These are phyloP conservation scores for Daphne laureola DNA, from an alignment of 441 rosid species.

Conservation along the genomic window DNA sequence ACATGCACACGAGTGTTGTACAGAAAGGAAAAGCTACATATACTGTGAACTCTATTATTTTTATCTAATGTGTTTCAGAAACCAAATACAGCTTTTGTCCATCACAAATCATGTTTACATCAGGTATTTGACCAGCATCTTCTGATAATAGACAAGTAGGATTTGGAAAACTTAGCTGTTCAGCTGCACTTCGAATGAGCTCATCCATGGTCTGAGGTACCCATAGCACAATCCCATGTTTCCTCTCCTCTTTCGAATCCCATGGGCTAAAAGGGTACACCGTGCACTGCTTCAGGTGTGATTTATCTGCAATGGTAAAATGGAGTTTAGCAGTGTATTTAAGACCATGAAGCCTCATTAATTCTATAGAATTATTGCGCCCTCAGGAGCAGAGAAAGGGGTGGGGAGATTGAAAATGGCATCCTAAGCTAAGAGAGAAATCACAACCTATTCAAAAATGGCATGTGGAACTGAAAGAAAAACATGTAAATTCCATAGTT, in stretches of 20 bases:
- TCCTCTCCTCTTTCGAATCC: conserved; percentile 39
- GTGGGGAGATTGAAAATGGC: too few relatives aligned
- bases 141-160: conserved; percentile 49
- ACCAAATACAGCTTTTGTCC: conserved; percentile 61
- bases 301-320: conserved; percentile 31
- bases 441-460: too few relatives aligned
- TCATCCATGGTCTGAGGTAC: conserved; percentile 41
- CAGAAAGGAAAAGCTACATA: background rate
- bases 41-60: conserved; percentile 4
- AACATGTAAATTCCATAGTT: too few relatives aligned
- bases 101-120: conserved; percentile 58
- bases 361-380: too few relatives aligned
- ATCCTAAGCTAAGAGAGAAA: too few relatives aligned
- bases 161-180: conserved; percentile 33
- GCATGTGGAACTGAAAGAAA: too few relatives aligned
- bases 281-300: conserved; percentile 51
- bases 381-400: too few relatives aligned
- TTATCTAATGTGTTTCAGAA: conserved; percentile 21
- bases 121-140: conserved; percentile 65
- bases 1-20: background rate
- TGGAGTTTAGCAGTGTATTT: background rate
- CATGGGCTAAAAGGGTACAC: conserved; percentile 70
- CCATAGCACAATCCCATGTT: conserved; percentile 69
- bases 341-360: background rate
- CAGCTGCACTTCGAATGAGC: conserved; percentile 45